Evolutionary conservation across 441 rosid species (phyloP), one percentile per base, ranked within the genome.

Genomic region (Eutrema salsugineum): DNA sequence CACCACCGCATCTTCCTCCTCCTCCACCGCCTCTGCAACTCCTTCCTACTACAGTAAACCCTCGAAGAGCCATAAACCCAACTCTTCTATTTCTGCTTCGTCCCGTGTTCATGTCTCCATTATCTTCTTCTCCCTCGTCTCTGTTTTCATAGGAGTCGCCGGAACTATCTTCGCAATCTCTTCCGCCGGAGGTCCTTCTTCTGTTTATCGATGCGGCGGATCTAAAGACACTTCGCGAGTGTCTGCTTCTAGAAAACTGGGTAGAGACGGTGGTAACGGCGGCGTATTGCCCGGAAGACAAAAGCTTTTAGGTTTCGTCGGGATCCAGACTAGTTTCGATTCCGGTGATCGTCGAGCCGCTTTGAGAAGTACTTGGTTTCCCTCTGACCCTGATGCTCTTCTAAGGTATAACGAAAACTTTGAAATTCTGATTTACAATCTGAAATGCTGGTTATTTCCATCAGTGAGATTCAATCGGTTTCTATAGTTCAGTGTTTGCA

Each of bases 241-340:
- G 1, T 67, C 83, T 5, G 74, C 40, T 49, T 72, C 81, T 7
- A 71, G 83, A 32, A 79, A 81, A 59, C 67, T 81, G 22, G 78
- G 78, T 11, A 81, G 83, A 5, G 71, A 33, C 2, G 71, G 47
- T 77, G 80, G 50, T 32, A 46, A 72, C 24, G 78, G 59, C 33
- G 81, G 65, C 12, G 84, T 71, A 5, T 47, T 83, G 54, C 39
- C 53, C 38, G 91, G 83, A 68, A 87, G 91, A 62, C 89, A 76
- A 6, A 87, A 86, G 83, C 77, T 83, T 61, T 79, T 89, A 22
- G 96, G 93, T 11, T 79, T 90, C n/a, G 91, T 90, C 12, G 96
- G 96, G 75, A 86, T 88, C 60, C 90, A 84, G 64, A 90, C 96
- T 38, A 85, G 90, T 32, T 90, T 85, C 50, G 86, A 79, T 2